A percentile compares a stretch with the other conserved stretches of the same genome.
Evolutionary conservation across 768 basidiomycete species (phyloP).

Genomic region (Lentinula guzmanii): DNA sequence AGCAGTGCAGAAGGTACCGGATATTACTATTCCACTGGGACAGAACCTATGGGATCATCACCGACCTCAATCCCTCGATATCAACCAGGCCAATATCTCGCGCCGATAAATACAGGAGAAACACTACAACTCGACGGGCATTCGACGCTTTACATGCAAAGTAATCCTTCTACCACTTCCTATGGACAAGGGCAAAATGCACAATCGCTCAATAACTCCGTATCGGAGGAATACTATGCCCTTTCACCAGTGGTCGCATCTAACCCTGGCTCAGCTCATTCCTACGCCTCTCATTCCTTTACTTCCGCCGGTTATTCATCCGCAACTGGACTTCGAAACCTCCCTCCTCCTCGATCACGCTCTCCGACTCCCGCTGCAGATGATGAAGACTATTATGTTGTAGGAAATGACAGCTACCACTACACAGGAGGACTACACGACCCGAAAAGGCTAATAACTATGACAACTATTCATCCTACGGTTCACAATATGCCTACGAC

Average conservation of each 20-base stretch:
- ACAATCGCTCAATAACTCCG: conserved; percentile 10
- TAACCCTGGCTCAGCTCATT: conserved; percentile 23
- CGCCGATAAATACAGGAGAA: conserved; percentile 61
- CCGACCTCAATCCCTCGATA: conserved; percentile 34
- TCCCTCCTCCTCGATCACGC: conserved; percentile 51
- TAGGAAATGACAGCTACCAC: conserved; percentile 50
- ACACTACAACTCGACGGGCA: conserved; percentile 45
- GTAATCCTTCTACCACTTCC: conserved; percentile 17
- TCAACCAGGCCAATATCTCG: conserved; percentile 55
- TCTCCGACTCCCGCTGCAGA: conserved; percentile 73
- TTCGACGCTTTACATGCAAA: conserved; percentile 22
- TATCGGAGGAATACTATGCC: conserved; percentile 26
- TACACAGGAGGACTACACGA: conserved; percentile 40
- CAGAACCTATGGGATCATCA: conserved; percentile 5
- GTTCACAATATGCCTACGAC: conserved; percentile 16
- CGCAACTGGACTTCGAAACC: conserved; percentile 45
- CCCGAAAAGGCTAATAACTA: conserved; percentile 32
- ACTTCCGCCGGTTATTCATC: conserved; percentile 57
- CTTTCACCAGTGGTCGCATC: conserved; percentile 28
- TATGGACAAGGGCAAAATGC: neutral
- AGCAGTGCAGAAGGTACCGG: neutral
- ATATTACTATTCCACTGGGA: conserved; percentile 6
- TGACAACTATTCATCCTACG: conserved; percentile 12
- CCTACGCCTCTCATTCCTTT: conserved; percentile 23
- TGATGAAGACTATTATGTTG: conserved; percentile 64